These are phyloP conservation scores for Daedaleopsis nitida DNA, from an alignment of 768 basidiomycete species.

Conservation along the genomic window DNA sequence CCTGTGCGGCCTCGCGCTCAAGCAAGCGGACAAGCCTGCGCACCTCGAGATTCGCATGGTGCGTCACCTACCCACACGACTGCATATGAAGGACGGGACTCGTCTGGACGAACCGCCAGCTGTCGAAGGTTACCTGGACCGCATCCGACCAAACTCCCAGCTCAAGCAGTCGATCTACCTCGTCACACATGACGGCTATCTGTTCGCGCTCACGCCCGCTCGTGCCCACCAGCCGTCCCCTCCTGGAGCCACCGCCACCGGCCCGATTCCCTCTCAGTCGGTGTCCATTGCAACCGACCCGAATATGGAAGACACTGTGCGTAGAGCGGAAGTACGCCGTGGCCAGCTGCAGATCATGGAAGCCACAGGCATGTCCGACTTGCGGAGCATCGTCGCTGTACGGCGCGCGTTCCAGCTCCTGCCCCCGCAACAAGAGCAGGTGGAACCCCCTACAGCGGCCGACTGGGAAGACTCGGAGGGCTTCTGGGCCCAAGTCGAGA, in stretches of 20 bases:
- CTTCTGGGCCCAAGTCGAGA: slow-evolving; percentile 39
- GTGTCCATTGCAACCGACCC: slow-evolving; percentile 26
- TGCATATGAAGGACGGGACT: slow-evolving; percentile 47
- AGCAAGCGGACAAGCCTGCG: slow-evolving; percentile 58
- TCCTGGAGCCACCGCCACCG: slow-evolving; percentile 47
- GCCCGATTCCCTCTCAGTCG: slow-evolving; percentile 26
- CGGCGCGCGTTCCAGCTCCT: slow-evolving; percentile 58
- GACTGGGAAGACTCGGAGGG: slow-evolving; percentile 36
- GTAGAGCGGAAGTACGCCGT: slow-evolving; percentile 57
- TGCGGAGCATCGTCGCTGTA: slow-evolving; percentile 68
- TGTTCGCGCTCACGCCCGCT: slow-evolving; percentile 59
- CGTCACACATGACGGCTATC: slow-evolving; percentile 67
- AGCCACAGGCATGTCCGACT: slow-evolving; percentile 70
- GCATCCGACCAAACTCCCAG: slow-evolving; percentile 61
- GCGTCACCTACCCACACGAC: slow-evolving; percentile 58
- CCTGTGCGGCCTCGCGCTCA: slow-evolving; percentile 73
- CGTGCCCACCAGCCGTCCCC: slow-evolving; percentile 71
- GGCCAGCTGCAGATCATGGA: slow-evolving; percentile 64
- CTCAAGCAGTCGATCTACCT: slow-evolving; percentile 67
- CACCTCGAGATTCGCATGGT: slow-evolving; percentile 76
- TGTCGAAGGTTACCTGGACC: slow-evolving; percentile 85
- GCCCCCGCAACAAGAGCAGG: slow-evolving; percentile 31
- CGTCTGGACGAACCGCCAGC: slow-evolving; percentile 73
- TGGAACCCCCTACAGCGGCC: neutral
- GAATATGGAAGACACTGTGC: slow-evolving; percentile 37